A percentile compares a stretch with the other conserved stretches of the same genome.
Evolutionary conservation across 2,329 filamentous ascomycete genomes (phyloP).

Genomic region (Colletotrichum horii): DNA sequence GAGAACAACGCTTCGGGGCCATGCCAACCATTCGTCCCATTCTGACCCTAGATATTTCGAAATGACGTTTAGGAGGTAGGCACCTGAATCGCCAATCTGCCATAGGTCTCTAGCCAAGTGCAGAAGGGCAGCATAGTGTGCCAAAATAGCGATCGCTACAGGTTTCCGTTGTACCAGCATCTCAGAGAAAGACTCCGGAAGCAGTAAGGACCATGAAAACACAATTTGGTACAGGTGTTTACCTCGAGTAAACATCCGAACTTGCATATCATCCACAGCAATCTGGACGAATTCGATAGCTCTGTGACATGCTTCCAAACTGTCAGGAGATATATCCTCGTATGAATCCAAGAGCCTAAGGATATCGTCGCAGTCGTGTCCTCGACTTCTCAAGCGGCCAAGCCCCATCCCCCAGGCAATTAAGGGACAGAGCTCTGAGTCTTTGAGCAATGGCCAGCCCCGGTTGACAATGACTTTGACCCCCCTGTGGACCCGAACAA

Average conservation of each 20-base stretch:
- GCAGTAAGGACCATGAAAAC: slow-evolving; percentile 30
- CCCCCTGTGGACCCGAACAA: slow-evolving; percentile 29
- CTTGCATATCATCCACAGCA: background rate
- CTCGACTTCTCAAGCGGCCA: background rate
- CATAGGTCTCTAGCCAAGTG: slow-evolving; percentile 29
- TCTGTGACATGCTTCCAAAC: background rate
- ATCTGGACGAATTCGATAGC: background rate
- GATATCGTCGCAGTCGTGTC: background rate
- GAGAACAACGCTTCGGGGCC: background rate
- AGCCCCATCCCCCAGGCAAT: background rate
- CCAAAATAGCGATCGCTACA: slow-evolving; percentile 30
- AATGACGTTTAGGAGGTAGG: background rate
- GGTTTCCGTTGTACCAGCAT: slow-evolving; percentile 26
- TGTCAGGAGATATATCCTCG: background rate
- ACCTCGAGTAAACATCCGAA: background rate
- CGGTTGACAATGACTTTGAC: slow-evolving; percentile 22
- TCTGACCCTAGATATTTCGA: background rate
- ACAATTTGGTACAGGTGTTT: slow-evolving; percentile 27
- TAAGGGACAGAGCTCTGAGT: background rate
- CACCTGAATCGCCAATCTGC: slow-evolving; percentile 30
- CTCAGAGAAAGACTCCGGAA: slow-evolving; percentile 25
- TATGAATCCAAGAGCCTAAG: background rate
- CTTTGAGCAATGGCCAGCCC: background rate
- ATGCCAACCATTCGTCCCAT: background rate
- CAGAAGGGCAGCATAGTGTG: slow-evolving; percentile 32